Base-by-base conservation (phyloP, 192 early-diverging fungal species). In the Oehlia diaphana region DNA sequence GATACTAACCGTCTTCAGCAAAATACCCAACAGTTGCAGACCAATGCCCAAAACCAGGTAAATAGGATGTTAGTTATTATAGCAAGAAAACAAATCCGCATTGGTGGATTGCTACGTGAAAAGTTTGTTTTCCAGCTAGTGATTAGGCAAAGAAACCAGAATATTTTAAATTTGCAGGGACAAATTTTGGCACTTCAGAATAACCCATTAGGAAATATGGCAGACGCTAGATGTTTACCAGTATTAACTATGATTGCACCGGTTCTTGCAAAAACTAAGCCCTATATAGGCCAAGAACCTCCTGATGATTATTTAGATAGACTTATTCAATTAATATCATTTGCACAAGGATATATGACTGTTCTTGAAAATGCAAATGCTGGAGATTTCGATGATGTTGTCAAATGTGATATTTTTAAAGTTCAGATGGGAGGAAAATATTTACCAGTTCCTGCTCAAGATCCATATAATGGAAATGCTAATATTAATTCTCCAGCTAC, bases 291-390 rank as follows among this genome's bases (percentile, higher is more conserved):
- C 2, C 74, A 76, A 42, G 74, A 76, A 63, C 74, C 74, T 64
- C 74, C 63, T 35, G 47, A 76, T 64, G 74, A 76, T 39, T 76
- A 76, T 64, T 64, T 58, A 64, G 63, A 76, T 76, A 76, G 23
- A 9, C 39, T 76, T 19, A 4, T 64, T 4, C 74, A 8, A 76
- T 76, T 12, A 9, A 9, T 21, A 35, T 35, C 63, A 42, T 62
- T 37, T 28, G 63, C 42, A 76, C 61, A 64, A 76, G 39, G 62
- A 7, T 7, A 39, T 39, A 76, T 76, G 31, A 31, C 74, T 63
- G 37, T 64, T 63, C 33, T 62, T 31, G 42, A 76, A 64, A 23
- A 31, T 19, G 62, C 61, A 64, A 76, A 76, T 76, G 47, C 58
- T 3, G 63, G 63, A 37, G 63, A 58, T 63, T 76, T 76, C 37